These are phyloP conservation scores for Tuber magnatum DNA, from an alignment of 495 filamentous ascomycete genomes.

Conservation along the genomic window DNA sequence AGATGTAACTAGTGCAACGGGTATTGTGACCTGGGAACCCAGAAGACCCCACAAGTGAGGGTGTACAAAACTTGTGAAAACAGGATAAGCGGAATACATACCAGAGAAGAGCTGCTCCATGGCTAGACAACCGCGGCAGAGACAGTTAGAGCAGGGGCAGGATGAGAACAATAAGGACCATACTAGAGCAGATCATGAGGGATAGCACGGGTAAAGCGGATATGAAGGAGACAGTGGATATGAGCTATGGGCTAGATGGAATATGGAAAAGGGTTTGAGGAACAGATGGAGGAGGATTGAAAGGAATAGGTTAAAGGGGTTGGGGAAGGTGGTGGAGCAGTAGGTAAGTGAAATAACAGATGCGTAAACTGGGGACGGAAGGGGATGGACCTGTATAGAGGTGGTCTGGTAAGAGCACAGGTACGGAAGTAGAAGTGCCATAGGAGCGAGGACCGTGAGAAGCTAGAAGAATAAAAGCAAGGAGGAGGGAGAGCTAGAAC, in stretches of 20 bases:
- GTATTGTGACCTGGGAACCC: not conserved
- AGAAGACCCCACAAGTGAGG: not conserved
- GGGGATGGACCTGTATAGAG: not conserved
- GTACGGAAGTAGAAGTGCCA: not conserved
- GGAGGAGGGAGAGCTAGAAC: not conserved
- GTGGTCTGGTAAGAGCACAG: not conserved
- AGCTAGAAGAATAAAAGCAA: not conserved
- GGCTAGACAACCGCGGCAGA: too few relatives aligned
- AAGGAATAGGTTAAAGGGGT: not conserved
- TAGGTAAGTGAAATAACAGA: not conserved
- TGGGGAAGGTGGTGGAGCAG: not conserved
- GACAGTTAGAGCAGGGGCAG: not conserved
- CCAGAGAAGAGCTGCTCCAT: not conserved
- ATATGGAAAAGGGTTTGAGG: not conserved
- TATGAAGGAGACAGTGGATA: not conserved
- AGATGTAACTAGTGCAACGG: not conserved
- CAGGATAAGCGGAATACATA: not conserved
- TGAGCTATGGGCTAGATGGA: not conserved
- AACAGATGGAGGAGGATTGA: not conserved
- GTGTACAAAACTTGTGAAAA: not conserved
- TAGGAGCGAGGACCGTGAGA: not conserved
- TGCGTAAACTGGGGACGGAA: not conserved
- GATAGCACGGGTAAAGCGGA: not conserved
- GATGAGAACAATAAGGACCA: not conserved
- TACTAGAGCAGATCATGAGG: not conserved